Evolutionary conservation across 2,329 filamentous ascomycete genomes (phyloP).

Genomic region (Keithomyces neogunnii): DNA sequence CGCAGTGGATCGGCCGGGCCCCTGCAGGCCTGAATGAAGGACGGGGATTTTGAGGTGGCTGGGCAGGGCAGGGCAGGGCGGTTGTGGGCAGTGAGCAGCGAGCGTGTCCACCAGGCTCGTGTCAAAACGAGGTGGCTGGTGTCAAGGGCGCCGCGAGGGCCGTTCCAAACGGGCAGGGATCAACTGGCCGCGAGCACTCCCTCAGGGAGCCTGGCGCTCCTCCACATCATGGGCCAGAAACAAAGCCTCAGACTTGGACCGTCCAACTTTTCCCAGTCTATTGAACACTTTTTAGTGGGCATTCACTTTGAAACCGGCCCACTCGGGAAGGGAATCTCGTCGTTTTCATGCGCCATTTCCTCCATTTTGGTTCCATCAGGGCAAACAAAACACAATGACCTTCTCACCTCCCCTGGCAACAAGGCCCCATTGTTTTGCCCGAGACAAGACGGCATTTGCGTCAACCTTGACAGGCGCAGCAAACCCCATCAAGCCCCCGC

Average conservation of each 20-base stretch:
- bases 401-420: neutral
- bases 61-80: neutral
- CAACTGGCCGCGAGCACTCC: neutral
- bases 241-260: too few relatives aligned
- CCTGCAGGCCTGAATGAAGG: neutral
- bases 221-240: too few relatives aligned
- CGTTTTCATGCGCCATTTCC: too few relatives aligned
- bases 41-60: neutral
- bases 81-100: neutral
- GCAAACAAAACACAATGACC: neutral
- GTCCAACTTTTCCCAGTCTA: too few relatives aligned
- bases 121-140: constrained; percentile 24
- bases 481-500: too few relatives aligned
- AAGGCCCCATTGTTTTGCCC: neutral
- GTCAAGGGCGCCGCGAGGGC: neutral
- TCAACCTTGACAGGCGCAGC: too few relatives aligned
- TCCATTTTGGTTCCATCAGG: neutral
- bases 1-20: neutral
- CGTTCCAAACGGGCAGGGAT: neutral
- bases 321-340: too few relatives aligned
- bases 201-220: too few relatives aligned
- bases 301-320: too few relatives aligned
- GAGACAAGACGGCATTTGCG: neutral
- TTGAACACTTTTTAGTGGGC: too few relatives aligned
- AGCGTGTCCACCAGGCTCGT: neutral